Evolutionary conservation across 495 filamentous ascomycete species (phyloP), one percentile per base, ranked within the genome.

Genomic region (Aspergillus coremiiformis): DNA sequence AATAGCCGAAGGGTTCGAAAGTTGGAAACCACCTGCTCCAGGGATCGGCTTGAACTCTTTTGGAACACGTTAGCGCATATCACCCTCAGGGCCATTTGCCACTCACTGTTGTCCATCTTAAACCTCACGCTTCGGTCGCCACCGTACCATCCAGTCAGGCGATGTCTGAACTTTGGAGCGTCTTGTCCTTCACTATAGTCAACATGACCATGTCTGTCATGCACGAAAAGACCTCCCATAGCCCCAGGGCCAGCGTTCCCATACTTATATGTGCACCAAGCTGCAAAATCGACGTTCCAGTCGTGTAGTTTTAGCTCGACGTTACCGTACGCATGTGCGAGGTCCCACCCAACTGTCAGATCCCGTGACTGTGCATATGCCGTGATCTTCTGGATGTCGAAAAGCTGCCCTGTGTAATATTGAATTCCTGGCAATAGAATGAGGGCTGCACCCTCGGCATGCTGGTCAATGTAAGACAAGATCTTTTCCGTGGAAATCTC

Each of bases 201-300:
- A 62, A 85, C 65, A 53, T 66, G 52, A 1, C 84, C 80, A 62
- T 95, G 83, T 44, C 71, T 75, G 39, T 85, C 79, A 62, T 98
- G 89, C 19, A 97, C 87, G 58, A 95, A 98, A 20, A 90, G 66
- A 10, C 92, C 90, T 20, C 75, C 91, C 60, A 95, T 95, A 11
- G 81, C 79, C 11, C 93, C 93, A 2, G 93, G 92, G 0, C 93
- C 93, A 45, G 81, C 77, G 63, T 95, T 96, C 47, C 95, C 79
- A 64, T 98, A 98, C 73, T 98, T 98, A 75, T 98, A 97, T 32
- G 81, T 87, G 69, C 93, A 97, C 93, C 93, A 98, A 19, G 76
- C 87, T 2, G 93, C 90, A 42, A 93, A 93, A 65, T 98, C 93
- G 27, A 96, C 90, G 52, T 90, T 80, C 93, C 93, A 97, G 59